Conservation (phyloP, 805 yeast species). For the Lipomyces orientalis region DNA sequence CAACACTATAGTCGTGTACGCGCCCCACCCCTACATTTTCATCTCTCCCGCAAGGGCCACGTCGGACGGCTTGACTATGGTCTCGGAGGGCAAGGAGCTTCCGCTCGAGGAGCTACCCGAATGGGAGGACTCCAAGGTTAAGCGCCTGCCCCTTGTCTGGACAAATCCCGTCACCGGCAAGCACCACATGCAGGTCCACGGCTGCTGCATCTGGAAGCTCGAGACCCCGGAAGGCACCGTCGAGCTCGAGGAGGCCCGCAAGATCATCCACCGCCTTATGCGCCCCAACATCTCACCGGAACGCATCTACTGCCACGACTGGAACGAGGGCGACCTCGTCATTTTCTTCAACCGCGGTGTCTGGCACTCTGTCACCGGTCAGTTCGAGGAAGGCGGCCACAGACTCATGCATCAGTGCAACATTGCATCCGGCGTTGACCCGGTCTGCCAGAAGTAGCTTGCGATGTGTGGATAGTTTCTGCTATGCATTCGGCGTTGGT, state of each 20-base stretch:
- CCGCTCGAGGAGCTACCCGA: slow-evolving; percentile 72
- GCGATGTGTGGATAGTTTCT: neutral
- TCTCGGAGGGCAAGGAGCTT: slow-evolving; percentile 74
- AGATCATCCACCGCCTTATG: slow-evolving; percentile 74
- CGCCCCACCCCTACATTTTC: slow-evolving; percentile 90
- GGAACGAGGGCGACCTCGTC: slow-evolving; percentile 85
- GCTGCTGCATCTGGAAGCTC: slow-evolving; percentile 79
- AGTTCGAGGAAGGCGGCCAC: slow-evolving; percentile 75
- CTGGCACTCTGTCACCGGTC: slow-evolving; percentile 92
- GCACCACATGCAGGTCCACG: slow-evolving; percentile 86
- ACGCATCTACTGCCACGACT: slow-evolving; percentile 76
- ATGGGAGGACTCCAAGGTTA: slow-evolving; percentile 82
- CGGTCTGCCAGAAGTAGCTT: slow-evolving; percentile 30
- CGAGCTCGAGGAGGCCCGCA: slow-evolving; percentile 74
- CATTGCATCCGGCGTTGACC: slow-evolving; percentile 64
- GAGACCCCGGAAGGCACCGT: slow-evolving; percentile 62
- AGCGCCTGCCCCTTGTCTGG: slow-evolving; percentile 86
- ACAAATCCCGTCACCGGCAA: slow-evolving; percentile 85
- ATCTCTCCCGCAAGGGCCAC: slow-evolving; percentile 83
- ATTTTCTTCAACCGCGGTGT: slow-evolving; percentile 88
- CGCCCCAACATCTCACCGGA: slow-evolving; percentile 82
- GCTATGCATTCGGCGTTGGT: neutral
- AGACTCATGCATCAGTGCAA: slow-evolving; percentile 94
- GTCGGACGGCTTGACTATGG: slow-evolving; percentile 85
- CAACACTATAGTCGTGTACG: slow-evolving; percentile 80